Conservation (phyloP, 1,284 basidiomycete genomes). For the Apiotrichum domesticum region DNA sequence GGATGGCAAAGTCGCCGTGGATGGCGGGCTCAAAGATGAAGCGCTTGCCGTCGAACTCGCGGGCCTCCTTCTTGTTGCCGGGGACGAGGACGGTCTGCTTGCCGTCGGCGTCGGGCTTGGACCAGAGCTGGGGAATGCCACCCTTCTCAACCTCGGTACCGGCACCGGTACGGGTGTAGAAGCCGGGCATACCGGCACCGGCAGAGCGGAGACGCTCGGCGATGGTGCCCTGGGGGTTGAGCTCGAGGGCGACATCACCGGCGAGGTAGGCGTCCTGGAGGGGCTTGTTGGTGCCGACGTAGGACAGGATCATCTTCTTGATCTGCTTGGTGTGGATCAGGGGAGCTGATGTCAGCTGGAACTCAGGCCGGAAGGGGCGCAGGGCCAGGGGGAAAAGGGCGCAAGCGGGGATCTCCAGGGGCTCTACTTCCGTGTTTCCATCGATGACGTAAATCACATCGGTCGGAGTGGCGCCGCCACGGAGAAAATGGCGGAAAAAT, state of each 20-base stretch:
- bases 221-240: constrained; percentile 87
- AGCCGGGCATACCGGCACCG: constrained; percentile 90
- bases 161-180: constrained; percentile 93
- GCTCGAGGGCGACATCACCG: constrained; percentile 75
- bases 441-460: too few relatives aligned
- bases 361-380: too few relatives aligned
- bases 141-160: constrained; percentile 66
- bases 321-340: constrained; percentile 67
- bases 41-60: constrained; percentile 71
- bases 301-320: constrained; percentile 77
- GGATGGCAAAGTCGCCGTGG: constrained; percentile 78
- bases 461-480: too few relatives aligned
- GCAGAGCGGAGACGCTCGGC: constrained; percentile 86
- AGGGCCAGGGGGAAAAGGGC: too few relatives aligned
- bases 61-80: constrained; percentile 71
- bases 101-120: constrained; percentile 28
- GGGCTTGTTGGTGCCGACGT: constrained; percentile 61
- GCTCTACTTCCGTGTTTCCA: too few relatives aligned
- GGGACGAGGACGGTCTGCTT: constrained; percentile 54
- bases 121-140: constrained; percentile 56
- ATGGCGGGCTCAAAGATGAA: constrained; percentile 86
- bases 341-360: constrained; percentile 54
- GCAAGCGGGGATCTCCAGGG: too few relatives aligned
- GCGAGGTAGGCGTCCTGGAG: constrained; percentile 62
- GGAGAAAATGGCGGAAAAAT: too few relatives aligned